phyloP scores from a whole-genome alignment of 352 stramenopile species.

The Phytophthora pisi region DNA sequence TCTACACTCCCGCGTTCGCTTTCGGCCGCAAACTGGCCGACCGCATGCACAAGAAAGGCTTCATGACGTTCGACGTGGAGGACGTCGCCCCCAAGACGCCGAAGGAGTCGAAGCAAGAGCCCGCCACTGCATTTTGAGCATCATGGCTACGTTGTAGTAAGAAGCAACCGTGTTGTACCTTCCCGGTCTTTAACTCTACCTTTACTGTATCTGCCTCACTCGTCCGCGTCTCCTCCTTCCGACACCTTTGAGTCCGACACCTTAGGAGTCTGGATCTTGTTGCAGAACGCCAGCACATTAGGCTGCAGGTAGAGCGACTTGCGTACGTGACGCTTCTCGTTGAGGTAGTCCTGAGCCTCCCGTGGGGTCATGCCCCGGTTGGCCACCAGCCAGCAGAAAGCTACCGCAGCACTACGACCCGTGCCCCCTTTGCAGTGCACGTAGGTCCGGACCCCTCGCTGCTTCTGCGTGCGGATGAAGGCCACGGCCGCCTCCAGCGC shows the following conservation, averaged over 20 bases:
- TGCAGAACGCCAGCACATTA: constrained; percentile 83
- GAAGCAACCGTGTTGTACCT: background rate
- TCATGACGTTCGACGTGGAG: constrained; percentile 44
- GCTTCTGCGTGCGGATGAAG: constrained; percentile 91
- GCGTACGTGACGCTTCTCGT: constrained; percentile 88
- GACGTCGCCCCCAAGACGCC: constrained; percentile 2
- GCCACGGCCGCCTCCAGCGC: constrained; percentile 77
- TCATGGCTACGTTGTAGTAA: background rate
- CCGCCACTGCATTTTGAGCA: constrained; percentile 14
- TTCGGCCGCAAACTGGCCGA: constrained; percentile 42
- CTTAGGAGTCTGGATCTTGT: constrained; percentile 45
- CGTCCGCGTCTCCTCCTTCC: constrained; percentile 5
- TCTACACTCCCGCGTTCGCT: constrained; percentile 48
- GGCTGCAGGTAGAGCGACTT: constrained; percentile 89
- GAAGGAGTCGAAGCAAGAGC: constrained; percentile 6
- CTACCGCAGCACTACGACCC: constrained; percentile 92
- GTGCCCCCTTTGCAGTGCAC: constrained; percentile 97
- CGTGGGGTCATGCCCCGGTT: constrained; percentile 71
- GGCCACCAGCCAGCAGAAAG: constrained; percentile 91
- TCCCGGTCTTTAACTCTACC: background rate
- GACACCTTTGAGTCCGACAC: constrained; percentile 13
- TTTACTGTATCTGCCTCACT: constrained; percentile 6
- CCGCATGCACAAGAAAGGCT: constrained; percentile 42
- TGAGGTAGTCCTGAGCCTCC: constrained; percentile 90
- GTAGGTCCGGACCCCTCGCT: constrained; percentile 91